Percentiles rank a stretch among this genome's conserved stretches.
phyloP scores from a whole-genome alignment of 2,329 filamentous ascomycete species.

The Tolypocladium guangdongense region DNA sequence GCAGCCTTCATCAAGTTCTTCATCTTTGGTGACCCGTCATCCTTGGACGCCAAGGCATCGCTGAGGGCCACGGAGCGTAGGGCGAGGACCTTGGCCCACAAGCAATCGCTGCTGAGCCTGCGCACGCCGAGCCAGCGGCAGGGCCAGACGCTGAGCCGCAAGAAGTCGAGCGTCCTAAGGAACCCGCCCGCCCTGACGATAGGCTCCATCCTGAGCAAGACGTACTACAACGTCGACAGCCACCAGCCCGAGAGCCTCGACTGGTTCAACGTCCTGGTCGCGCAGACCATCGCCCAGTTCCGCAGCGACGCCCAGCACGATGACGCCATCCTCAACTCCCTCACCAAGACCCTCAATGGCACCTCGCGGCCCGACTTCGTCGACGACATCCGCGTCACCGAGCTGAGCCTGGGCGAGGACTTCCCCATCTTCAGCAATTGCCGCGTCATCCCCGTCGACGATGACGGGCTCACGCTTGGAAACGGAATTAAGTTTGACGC shows the following conservation, averaged over 20 bases:
- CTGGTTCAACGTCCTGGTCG: constrained; percentile 97
- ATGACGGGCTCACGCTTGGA: constrained; percentile 55
- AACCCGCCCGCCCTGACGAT: constrained; percentile 71
- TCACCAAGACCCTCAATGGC: constrained; percentile 83
- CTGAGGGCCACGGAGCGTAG: constrained; percentile 64
- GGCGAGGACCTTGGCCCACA: constrained; percentile 64
- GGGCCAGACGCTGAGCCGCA: constrained; percentile 42
- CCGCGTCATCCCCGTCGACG: constrained; percentile 81
- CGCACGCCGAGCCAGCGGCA: constrained; percentile 32
- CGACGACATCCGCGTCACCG: constrained; percentile 86
- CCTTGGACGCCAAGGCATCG: constrained; percentile 68
- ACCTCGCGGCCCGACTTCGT: constrained; percentile 78
- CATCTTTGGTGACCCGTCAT: constrained; percentile 92
- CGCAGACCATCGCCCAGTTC: constrained; percentile 93
- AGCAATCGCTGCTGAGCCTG: constrained; percentile 58
- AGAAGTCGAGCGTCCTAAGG: constrained; percentile 62
- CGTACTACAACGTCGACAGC: constrained; percentile 91
- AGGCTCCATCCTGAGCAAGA: constrained; percentile 89
- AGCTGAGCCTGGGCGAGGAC: constrained; percentile 88
- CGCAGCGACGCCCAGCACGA: constrained; percentile 85
- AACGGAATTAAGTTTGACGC: constrained; percentile 39
- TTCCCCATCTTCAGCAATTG: constrained; percentile 99
- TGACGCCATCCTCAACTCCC: constrained; percentile 74
- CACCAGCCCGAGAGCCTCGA: constrained; percentile 95
- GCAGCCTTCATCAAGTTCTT: constrained; percentile 99